phyloP scores from a whole-genome alignment of 306 rosid genomes.

The Abrus pulchellus region DNA sequence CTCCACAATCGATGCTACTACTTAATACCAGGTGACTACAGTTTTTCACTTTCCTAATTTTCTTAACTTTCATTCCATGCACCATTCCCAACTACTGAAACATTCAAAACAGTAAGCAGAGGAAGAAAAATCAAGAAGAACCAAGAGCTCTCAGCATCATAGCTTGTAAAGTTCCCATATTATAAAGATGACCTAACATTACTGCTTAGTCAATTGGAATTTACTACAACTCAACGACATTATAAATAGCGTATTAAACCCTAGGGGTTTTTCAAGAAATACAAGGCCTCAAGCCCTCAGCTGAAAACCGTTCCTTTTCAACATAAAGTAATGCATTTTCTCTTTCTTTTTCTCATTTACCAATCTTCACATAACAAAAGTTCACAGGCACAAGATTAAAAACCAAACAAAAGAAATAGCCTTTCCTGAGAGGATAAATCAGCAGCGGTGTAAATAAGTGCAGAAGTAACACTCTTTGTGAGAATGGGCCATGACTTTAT shows the following conservation, averaged over 20 bases:
- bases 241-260: constrained; percentile 20
- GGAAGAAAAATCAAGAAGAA: not conserved
- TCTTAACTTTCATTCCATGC: constrained; percentile 8
- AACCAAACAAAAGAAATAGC: not conserved
- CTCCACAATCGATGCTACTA: not conserved
- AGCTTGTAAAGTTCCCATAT: not conserved
- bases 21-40: not conserved
- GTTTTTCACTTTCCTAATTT: not conserved
- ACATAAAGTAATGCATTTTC: constrained; percentile 1
- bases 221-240: not conserved
- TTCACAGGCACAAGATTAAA: not conserved
- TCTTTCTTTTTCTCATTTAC: not conserved
- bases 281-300: not conserved
- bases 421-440: constrained; percentile 88
- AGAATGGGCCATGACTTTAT: constrained; percentile 69
- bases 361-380: constrained; percentile 12
- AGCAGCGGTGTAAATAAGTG: constrained; percentile 80
- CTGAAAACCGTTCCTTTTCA: constrained; percentile 12
- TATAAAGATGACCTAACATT: not conserved
- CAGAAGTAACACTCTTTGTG: constrained; percentile 80
- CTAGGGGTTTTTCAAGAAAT: constrained; percentile 27
- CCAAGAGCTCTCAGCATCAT: not conserved
- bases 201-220: not conserved
- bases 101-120: constrained; percentile 1
- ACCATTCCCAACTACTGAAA: constrained; percentile 30